A percentile compares a stretch with the other conserved stretches of the same genome.
phyloP scores from a whole-genome alignment of 164 flowering plant genomes.

The Nelumbo lutea region DNA sequence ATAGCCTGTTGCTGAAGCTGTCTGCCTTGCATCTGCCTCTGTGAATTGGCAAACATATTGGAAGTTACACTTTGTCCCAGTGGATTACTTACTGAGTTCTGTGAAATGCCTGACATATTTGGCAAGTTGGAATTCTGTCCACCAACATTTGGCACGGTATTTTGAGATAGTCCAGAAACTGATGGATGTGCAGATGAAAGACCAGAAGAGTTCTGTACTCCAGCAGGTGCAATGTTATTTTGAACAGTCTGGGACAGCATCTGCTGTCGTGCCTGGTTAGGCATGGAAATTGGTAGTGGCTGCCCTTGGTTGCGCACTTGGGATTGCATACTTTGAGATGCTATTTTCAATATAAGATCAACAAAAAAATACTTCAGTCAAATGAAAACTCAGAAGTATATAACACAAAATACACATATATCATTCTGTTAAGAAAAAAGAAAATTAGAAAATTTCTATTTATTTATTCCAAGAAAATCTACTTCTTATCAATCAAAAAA shows the following conservation, averaged over 20 bases:
- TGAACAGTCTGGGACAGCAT: constrained; percentile 45
- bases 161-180: constrained; percentile 41
- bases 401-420: neutral
- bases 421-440: neutral
- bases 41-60: constrained; percentile 52
- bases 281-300: constrained; percentile 34
- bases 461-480: too few relatives aligned
- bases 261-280: constrained; percentile 59
- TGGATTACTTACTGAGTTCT: constrained; percentile 43
- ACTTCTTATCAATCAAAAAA: neutral
- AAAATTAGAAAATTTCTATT: neutral
- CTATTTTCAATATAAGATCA: constrained; percentile 12
- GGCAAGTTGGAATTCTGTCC: constrained; percentile 54
- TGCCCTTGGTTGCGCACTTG: constrained; percentile 62
- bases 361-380: neutral
- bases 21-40: constrained; percentile 70
- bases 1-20: constrained; percentile 43
- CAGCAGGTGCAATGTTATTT: constrained; percentile 41
- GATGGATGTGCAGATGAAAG: constrained; percentile 43
- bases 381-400: neutral
- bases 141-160: constrained; percentile 40
- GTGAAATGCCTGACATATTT: constrained; percentile 48
- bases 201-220: constrained; percentile 48
- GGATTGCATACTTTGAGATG: constrained; percentile 42
- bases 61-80: constrained; percentile 58